Percentiles rank a stretch among this genome's conserved stretches.
Evolutionary conservation across 306 rosid genomes (phyloP).

Genomic region (Elaeagnus macrophylla): DNA sequence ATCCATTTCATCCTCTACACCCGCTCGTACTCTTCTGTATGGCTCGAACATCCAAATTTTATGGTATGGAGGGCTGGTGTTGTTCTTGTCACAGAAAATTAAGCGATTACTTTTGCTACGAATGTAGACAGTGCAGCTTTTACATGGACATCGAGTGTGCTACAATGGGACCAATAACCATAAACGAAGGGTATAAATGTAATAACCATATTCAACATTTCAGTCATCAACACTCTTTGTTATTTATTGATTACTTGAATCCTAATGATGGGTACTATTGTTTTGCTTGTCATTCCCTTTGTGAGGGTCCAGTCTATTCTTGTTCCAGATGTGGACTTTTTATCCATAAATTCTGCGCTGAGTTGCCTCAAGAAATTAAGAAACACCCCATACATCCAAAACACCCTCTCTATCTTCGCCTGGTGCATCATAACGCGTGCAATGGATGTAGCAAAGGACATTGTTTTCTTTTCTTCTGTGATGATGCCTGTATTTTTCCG

Average conservation of each 20-base stretch:
- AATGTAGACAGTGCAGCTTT: neutral
- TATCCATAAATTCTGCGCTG: constrained; percentile 1
- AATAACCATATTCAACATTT: neutral
- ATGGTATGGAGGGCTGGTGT: neutral
- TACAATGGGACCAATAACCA: neutral
- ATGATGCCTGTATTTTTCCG: no score
- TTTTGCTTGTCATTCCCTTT: neutral
- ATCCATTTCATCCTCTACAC: neutral
- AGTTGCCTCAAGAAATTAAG: neutral
- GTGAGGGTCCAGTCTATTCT: neutral
- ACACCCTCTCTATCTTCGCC: neutral
- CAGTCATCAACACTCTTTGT: neutral
- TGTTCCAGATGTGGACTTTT: neutral
- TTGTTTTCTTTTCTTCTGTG: no score
- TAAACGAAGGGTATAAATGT: neutral
- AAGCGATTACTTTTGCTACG: neutral
- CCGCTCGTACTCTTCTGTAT: neutral
- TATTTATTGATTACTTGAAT: neutral
- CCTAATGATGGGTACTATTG: neutral
- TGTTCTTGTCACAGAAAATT: neutral
- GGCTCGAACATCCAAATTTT: neutral
- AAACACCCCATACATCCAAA: neutral
- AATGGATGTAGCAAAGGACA: neutral
- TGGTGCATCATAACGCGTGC: neutral
- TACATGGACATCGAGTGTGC: neutral